Evolutionary conservation across 768 basidiomycete genomes (phyloP), one percentile per base, ranked within the genome.

Genomic region (Leccinum boreale): DNA sequence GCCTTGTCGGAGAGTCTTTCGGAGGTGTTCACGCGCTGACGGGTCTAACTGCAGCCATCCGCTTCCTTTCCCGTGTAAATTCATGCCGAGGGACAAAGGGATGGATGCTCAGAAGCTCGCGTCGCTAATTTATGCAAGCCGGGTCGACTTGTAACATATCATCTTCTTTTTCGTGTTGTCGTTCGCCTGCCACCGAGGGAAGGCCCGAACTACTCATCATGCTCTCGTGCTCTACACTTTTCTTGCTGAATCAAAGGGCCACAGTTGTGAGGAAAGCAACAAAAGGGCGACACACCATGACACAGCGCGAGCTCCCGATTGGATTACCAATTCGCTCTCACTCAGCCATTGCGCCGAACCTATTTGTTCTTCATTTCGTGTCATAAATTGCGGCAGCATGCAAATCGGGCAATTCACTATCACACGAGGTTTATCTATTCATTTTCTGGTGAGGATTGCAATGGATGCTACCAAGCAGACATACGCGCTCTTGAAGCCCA

Each of bases 401-500:
- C 44, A 45, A 45, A 45, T 45, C 5, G 19, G 19, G 44, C 10
- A 21, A 21, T 45, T 45, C 44, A 19, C 44, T 21, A 45, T 45
- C 44, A 17, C 44, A 45, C 42, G 19, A 19, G 11, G n/a, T n/a
- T 44, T 45, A 10, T 45, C 44, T 21, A 45, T 4, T 21, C 39
- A 9, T n/a, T 26, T 17, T 28, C 29, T 36, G n/a, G n/a, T 48
- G 14, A 35, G 29, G 23, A 31, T 26, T 12, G 5, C 15, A 26
- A 64, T 63, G 62, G 2, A 55, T 4, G 24, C 31, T 21, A 26
- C 48, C 26, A 52, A 52, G 3, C 52, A 50, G 28, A 52, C 17
- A 3, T 55, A 60, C 3, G 36, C 58, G 9, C 79, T 83, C 36
- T 85, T 85, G 67, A 72, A 74, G 36, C 78, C 82, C 15, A 74